Evolutionary conservation across 495 filamentous ascomycete genomes (phyloP).

Genomic region (Neurospora hispaniola): DNA sequence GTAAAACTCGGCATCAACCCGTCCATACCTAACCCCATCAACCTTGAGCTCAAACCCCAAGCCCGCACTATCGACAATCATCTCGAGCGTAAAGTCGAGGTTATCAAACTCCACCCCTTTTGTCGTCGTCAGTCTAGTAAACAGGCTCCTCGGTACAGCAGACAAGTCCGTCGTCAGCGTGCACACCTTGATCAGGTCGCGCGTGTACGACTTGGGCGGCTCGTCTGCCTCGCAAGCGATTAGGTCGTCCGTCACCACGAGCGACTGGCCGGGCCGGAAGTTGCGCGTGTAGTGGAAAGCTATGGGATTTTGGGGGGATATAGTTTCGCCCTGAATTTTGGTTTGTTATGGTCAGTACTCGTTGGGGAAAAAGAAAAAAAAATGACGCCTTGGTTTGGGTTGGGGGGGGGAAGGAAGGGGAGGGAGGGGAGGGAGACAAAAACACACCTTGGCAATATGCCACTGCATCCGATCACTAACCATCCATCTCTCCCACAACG

Average conservation of each 20-base stretch:
- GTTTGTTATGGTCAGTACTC: too few relatives aligned
- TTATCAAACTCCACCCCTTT: conserved; percentile 64
- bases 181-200: conserved; percentile 54
- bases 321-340: conserved; percentile 46
- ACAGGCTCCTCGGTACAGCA: conserved; percentile 54
- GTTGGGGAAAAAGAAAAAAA: background rate
- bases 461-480: conserved; percentile 70
- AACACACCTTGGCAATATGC: conserved; percentile 59
- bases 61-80: conserved; percentile 63
- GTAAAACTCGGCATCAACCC: conserved; percentile 63
- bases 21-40: conserved; percentile 59
- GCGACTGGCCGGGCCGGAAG: conserved; percentile 55
- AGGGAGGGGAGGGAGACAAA: too few relatives aligned
- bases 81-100: conserved; percentile 63
- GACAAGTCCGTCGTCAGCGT: conserved; percentile 66
- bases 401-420: too few relatives aligned
- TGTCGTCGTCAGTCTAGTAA: conserved; percentile 59
- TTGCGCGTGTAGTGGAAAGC: conserved; percentile 73
- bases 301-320: conserved; percentile 55
- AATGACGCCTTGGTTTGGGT: too few relatives aligned
- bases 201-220: conserved; percentile 46
- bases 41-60: conserved; percentile 64
- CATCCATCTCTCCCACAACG: conserved; percentile 73
- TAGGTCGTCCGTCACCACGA: conserved; percentile 61
- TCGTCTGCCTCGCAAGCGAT: conserved; percentile 57